These are phyloP conservation scores for Backusella luteola DNA, from an alignment of 192 early-diverging fungal species.

Conservation along the genomic window DNA sequence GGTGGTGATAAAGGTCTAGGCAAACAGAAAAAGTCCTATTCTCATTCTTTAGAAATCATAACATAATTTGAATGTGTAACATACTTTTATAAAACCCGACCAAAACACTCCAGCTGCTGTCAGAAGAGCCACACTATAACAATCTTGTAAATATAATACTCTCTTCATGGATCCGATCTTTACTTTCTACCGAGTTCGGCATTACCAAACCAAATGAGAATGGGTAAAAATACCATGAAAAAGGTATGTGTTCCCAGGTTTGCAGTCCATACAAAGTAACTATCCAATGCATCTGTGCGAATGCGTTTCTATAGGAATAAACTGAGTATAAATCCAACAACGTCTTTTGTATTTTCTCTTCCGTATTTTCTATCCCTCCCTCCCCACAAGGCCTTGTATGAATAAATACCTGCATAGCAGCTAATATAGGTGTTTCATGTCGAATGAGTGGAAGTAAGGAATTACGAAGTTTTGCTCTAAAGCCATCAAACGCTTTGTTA, in stretches of 20 bases:
- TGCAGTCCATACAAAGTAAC: conserved; percentile 65
- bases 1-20: conserved; percentile 84
- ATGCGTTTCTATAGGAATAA: conserved; percentile 35
- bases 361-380: not conserved
- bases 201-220: conserved; percentile 78
- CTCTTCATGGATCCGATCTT: not conserved
- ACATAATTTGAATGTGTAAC: not conserved
- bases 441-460: conserved; percentile 44
- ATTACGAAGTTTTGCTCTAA: conserved; percentile 42
- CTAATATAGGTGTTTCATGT: conserved; percentile 45
- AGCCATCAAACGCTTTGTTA: conserved; percentile 44
- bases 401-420: conserved; percentile 48
- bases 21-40: conserved; percentile 79
- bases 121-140: conserved; percentile 22
- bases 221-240: conserved; percentile 79
- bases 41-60: too few relatives aligned
- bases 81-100: conserved; percentile 60
- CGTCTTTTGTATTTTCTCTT: not conserved
- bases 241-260: conserved; percentile 87
- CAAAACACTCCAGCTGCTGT: conserved; percentile 57
- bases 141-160: not conserved
- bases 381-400: not conserved
- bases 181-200: conserved; percentile 62
- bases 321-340: not conserved
- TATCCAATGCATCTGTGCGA: conserved; percentile 54